Conservation (phyloP, 257 asterid genomes). For the Gardenia jasminoides region DNA sequence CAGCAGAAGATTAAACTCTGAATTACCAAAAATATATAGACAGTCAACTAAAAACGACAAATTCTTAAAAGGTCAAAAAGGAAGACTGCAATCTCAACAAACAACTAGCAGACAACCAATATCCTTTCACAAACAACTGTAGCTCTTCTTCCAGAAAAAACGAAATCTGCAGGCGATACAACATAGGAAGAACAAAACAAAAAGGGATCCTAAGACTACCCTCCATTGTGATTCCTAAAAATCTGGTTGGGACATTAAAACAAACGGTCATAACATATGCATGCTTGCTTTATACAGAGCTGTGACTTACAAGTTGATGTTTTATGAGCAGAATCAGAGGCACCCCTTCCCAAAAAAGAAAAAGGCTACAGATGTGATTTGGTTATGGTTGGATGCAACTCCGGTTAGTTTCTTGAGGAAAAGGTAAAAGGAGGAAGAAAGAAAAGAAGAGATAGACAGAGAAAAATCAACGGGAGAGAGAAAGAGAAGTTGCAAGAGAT, state of each 20-base stretch:
- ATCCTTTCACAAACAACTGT: too few species aligned
- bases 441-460: too few species aligned
- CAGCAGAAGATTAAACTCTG: not conserved
- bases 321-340: not conserved
- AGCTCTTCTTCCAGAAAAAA: not conserved
- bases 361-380: not conserved
- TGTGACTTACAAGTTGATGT: not conserved
- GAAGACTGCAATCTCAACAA: not conserved
- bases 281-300: not conserved
- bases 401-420: not conserved
- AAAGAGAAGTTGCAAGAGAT: not conserved
- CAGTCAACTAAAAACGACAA: too few species aligned
- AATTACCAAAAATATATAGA: too few species aligned
- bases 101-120: not conserved
- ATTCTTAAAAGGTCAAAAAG: not conserved
- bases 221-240: not conserved
- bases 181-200: not conserved
- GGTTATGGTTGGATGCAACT: not conserved
- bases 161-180: not conserved
- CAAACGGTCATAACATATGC: not conserved
- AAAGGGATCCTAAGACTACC: not conserved
- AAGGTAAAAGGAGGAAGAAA: not conserved
- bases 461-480: not conserved
- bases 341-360: not conserved
- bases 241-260: not conserved